phyloP scores from a whole-genome alignment of 2,329 filamentous ascomycete species.

The Fusarium neocosmosporiellum region DNA sequence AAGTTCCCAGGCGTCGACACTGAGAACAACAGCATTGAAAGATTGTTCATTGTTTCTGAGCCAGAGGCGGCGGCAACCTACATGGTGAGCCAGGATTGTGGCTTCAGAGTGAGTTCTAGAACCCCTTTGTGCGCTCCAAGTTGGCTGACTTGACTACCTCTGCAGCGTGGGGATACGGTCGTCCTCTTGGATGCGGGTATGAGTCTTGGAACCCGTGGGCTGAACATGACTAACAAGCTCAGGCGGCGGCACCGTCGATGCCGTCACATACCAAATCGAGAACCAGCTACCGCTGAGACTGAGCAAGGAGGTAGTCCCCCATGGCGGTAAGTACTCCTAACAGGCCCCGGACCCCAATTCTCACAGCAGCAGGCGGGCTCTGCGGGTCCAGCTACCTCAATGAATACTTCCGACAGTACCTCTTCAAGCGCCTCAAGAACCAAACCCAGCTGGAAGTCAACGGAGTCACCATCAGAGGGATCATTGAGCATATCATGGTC shows the following conservation, averaged over 20 bases:
- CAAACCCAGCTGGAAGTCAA: background rate
- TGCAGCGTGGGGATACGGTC: background rate
- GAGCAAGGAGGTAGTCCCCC: background rate
- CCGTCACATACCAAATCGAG: background rate
- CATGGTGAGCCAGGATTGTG: background rate
- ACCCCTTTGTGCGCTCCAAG: background rate
- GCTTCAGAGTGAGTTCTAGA: background rate
- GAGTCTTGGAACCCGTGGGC: accelerated
- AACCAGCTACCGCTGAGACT: background rate
- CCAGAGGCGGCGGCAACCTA: constrained; percentile 4
- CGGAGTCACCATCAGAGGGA: background rate
- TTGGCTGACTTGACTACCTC: background rate
- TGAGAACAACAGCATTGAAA: background rate
- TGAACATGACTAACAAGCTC: background rate
- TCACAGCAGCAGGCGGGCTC: background rate
- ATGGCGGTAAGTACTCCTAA: background rate
- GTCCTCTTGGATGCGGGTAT: constrained; percentile 5
- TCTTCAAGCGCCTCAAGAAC: background rate
- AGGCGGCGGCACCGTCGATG: constrained; percentile 10
- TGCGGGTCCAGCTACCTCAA: constrained; percentile 17
- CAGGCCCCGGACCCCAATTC: background rate
- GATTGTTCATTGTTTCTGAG: constrained; percentile 10
- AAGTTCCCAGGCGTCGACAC: background rate
- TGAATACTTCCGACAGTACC: background rate
- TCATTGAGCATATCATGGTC: background rate